phyloP scores from a whole-genome alignment of 345 rosid species.

The Lepidium aucheri region DNA sequence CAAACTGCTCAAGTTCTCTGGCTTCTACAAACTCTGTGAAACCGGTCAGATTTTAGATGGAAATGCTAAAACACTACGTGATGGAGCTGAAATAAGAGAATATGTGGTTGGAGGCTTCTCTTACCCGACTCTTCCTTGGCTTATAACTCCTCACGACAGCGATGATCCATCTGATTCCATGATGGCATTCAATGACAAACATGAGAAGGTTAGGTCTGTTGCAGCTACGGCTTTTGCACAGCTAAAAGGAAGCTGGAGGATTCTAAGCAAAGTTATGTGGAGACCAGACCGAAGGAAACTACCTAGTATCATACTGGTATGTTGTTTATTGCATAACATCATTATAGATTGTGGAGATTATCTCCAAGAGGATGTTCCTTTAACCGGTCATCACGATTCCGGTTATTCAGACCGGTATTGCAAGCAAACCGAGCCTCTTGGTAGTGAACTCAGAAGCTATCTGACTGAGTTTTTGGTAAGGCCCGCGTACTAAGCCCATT shows the following conservation, averaged over 20 bases:
- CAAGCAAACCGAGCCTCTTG: constrained; percentile 55
- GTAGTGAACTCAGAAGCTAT: constrained; percentile 43
- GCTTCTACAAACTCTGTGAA: constrained; percentile 68
- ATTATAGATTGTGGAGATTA: constrained; percentile 69
- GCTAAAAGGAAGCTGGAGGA: constrained; percentile 89
- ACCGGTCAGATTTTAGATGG: constrained; percentile 58
- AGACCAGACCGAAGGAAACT: constrained; percentile 88
- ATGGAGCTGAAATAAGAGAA: constrained; percentile 47
- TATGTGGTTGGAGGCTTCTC: constrained; percentile 69
- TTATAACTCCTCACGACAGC: constrained; percentile 58
- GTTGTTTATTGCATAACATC: constrained; percentile 85
- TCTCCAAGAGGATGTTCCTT: constrained; percentile 56
- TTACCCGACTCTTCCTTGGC: constrained; percentile 92
- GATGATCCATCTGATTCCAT: constrained; percentile 27
- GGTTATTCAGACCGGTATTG: constrained; percentile 61
- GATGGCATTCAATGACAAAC: constrained; percentile 42
- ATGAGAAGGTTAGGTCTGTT: constrained; percentile 55
- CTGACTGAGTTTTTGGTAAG: constrained; percentile 44
- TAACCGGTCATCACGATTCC: constrained; percentile 59
- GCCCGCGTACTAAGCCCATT: background rate
- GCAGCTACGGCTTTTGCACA: constrained; percentile 69
- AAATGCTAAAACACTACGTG: constrained; percentile 28
- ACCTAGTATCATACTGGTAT: constrained; percentile 78
- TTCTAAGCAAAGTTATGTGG: constrained; percentile 93
- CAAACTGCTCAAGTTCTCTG: constrained; percentile 61